Base-by-base conservation (phyloP, 2,329 filamentous ascomycete genomes). In the Phialophora expanda region DNA sequence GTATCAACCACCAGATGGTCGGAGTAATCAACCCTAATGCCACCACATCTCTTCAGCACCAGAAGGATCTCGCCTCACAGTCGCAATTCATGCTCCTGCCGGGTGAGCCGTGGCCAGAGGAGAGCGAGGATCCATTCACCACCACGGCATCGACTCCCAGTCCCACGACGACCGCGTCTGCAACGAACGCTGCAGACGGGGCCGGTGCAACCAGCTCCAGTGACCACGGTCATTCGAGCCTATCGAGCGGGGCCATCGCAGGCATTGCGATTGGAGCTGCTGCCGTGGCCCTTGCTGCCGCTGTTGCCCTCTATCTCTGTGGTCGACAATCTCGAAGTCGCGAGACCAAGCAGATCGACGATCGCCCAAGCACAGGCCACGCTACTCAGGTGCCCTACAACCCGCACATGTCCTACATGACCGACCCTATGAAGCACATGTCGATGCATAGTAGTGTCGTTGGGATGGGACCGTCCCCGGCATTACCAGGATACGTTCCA, bases 1-100 rank as follows among this genome's bases (percentile, higher is more conserved):
- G 91, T 73, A 81, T 82, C 2, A 75, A 78, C 2, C 83, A 89
- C 51, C 83, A 86, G 24, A 94, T 94, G 90, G 84, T 94, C 17
- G 90, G 90, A 2, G 89, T 86, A 1, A 89, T 94, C 70, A 94
- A 93, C 73, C 85, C 88, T 6, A 73, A 71, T 57, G 66, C 65
- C 41, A 67, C 56, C 20, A 66, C 66, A n/a, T 70, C 65, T 9
- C 22, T 73, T 53, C 65, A 61, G 44, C 38, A 64, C 8, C 71
- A 73, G 32, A 66, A 68, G 58, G 46, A 71, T 22, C 34, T 69
- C n/a, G 71, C 71, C 7, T 28, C 56, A 11, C 28, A 68, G 6
- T 66, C 66, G 8, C 58, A 61, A 12, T 70, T 73, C 63, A 68
- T 69, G 62, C 54, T 73, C 7, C 62, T 70, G 11, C 71, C 71